Base-by-base conservation (phyloP, 805 yeast species). In the Saturnispora quitensis region DNA sequence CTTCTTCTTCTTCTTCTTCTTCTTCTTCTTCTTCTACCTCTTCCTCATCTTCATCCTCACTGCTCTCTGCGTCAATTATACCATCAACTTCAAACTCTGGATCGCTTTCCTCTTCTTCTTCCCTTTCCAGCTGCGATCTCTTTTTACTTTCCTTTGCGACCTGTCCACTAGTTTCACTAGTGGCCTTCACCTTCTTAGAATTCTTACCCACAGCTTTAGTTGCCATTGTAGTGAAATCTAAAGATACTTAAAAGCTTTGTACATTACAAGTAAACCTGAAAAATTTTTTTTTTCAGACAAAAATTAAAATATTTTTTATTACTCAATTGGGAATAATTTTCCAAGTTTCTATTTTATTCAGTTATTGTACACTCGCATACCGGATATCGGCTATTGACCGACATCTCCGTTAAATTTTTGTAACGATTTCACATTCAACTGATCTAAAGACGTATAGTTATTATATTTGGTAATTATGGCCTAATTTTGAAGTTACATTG, bases 41-140 rank as follows among this genome's bases (percentile, higher is more conserved):
- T 17, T 17, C 25, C 9, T 38, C 42, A n/a, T 36, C 40, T 33
- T 55, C 59, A n/a, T 53, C 62, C 22, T 72, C 78, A 51, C 71
- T 66, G 10, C 67, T 71, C 50, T 65, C 74, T n/a, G 60, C 70
- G 57, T 75, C 77, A 24, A 76, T 62, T 48, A 74, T 62, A 2
- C 78, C 69, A 43, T 60, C 55, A 17, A 66, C 55, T 48, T 63
- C 61, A 43, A 67, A 58, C n/a, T 60, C 65, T 8, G 56, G 57
- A n/a, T 60, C 64, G 6, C 55, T 53, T 25, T 55, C 62, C 22
- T 56, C 60, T 22, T 55, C 60, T 22, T 57, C 58, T 28, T 57
- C 63, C 51, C 60, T 63, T n/a, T 56, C 63, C 50, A 61, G 63
- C 20, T 27, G 58, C 36, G 24, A 53, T 57, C 53, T 59, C 58